phyloP scores from a whole-genome alignment of 73 alveolate genomes.

The Urostyla sp. region DNA sequence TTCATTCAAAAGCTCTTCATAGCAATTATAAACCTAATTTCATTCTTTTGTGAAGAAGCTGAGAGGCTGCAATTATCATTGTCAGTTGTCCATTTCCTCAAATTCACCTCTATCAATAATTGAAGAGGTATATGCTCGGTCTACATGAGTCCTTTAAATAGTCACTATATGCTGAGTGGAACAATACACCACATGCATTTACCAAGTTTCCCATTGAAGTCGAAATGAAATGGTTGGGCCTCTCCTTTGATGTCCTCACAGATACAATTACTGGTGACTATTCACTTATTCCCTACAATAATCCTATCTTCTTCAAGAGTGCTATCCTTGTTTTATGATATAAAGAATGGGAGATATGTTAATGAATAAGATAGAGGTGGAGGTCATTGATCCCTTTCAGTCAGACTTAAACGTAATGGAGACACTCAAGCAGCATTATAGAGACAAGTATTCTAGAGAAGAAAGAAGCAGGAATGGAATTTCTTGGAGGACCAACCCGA shows the following conservation, averaged over 20 bases:
- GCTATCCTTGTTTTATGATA: conserved; percentile 71
- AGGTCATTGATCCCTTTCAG: conserved; percentile 23
- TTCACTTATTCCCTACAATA: conserved; percentile 75
- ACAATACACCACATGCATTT: conserved; percentile 51
- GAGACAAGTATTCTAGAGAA: background rate
- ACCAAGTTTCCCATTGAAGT: conserved; percentile 72
- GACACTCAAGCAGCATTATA: conserved; percentile 20
- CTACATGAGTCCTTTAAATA: conserved; percentile 60
- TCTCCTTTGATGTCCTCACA: conserved; percentile 56
- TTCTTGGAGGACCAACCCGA: conserved; percentile 68
- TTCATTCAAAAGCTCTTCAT: conserved; percentile 62
- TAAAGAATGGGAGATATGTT: conserved; percentile 83
- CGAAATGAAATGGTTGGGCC: conserved; percentile 82
- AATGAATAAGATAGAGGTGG: conserved; percentile 54
- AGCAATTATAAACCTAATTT: conserved; percentile 70
- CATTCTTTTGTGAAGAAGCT: conserved; percentile 72
- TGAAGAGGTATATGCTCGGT: conserved; percentile 62
- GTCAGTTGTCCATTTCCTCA: conserved; percentile 79
- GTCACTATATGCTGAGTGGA: conserved; percentile 74
- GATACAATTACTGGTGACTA: conserved; percentile 64
- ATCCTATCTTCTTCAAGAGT: no score
- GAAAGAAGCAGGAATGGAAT: conserved; percentile 55
- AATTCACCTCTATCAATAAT: conserved; percentile 62
- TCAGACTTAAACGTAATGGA: conserved; percentile 53
- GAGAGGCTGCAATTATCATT: conserved; percentile 79